These are phyloP conservation scores for Osmanthus fragrans DNA, from an alignment of 257 asterid genomes.

Conservation along the genomic window DNA sequence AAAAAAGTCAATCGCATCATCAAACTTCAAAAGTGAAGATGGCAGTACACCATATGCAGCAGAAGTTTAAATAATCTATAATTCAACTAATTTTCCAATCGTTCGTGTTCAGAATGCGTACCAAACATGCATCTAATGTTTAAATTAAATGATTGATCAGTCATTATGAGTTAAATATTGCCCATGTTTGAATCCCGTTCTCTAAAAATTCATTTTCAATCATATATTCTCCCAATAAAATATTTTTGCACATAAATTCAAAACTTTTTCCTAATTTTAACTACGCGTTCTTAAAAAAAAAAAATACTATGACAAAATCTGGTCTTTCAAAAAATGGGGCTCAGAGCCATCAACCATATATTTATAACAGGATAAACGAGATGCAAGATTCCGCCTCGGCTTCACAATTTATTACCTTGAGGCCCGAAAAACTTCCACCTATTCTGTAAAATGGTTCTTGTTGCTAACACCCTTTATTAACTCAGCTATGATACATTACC, in stretches of 20 bases:
- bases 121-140: background rate
- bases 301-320: no score
- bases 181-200: no score
- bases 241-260: no score
- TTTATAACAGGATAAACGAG: background rate
- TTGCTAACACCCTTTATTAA: background rate
- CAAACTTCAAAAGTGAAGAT: no score
- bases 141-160: background rate
- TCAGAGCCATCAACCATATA: no score
- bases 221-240: no score
- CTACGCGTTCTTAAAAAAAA: no score
- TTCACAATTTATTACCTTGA: background rate
- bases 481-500: background rate
- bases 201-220: no score
- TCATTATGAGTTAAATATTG: no score
- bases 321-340: no score
- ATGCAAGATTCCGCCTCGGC: background rate
- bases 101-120: background rate
- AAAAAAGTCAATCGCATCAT: no score
- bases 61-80: background rate
- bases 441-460: background rate
- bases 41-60: background rate
- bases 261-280: no score
- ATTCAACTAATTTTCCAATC: background rate
- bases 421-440: background rate